Evolutionary conservation across 225 moss, liverwort and hornwort genomes (phyloP), one percentile per base, ranked within the genome.

Genomic region (Climacium dendroides): DNA sequence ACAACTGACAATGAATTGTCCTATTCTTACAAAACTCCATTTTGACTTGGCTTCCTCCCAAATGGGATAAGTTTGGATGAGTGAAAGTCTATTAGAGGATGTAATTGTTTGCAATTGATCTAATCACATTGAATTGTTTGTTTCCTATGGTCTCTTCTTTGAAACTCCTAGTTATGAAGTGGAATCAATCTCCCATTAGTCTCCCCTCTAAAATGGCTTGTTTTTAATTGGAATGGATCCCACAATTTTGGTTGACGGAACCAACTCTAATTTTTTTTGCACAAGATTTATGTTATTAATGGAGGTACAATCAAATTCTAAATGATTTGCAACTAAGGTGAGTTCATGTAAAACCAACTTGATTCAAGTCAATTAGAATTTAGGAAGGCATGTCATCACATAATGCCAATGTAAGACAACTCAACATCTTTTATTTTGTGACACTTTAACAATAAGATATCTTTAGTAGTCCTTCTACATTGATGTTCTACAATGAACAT

Each of bases 121-220:
- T 70, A 24, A 35, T 52, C 3, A 22, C 3, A 53, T 14, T 53
- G 22, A 52, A 34, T 34, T 22, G 15, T 53, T 7, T 23, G 35
- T 13, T 23, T 75, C 1, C 0, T 5, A 9, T 0, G 18, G 10
- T 7, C 3, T 1, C 12, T 23, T 35, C 5, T 53, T n/a, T 23
- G 0, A 76, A 76, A 22, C 2, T 32, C 8, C 0, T 24, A 13
- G 8, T 1, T 0, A 13, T 19, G 18, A 23, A 35, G 3, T 19
- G 0, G 34, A 1, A 0, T 5, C 14, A 18, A 34, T 23, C 20
- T 12, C 5, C 9, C 3, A 9, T 1, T n/a, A n/a, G n/a, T 3
- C 4, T 1, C 5, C 8, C 11, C 3, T 5, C 1, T 35, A 24
- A 24, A 76, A 15, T 2, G 9, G 0, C 6, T 54, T 54, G 6